Evolutionary conservation across 768 basidiomycete genomes (phyloP).

Genomic region (Tulasnella sp.): DNA sequence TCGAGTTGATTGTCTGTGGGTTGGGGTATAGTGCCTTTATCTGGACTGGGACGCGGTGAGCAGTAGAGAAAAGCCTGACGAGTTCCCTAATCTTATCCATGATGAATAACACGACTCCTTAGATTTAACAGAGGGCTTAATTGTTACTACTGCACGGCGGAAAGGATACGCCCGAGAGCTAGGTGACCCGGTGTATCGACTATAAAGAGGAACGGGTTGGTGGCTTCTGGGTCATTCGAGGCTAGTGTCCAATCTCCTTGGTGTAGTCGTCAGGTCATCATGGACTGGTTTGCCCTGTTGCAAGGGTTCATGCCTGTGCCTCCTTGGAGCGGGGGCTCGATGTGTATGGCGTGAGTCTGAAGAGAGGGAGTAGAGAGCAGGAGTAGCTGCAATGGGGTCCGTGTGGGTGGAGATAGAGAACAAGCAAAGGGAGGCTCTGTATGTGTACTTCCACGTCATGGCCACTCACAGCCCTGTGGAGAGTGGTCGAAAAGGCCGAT

Average conservation of each 20-base stretch:
- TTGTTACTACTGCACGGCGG: neutral
- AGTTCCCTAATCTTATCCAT: neutral
- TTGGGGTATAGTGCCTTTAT: neutral
- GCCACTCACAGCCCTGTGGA: no score
- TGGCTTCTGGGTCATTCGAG: conserved; percentile 3
- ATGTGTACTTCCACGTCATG: no score
- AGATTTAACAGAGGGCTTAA: neutral
- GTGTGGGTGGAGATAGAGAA: neutral
- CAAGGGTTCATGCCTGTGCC: neutral
- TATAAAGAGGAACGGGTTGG: neutral
- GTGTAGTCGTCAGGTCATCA: neutral
- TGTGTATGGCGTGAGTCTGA: neutral
- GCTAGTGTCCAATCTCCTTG: neutral
- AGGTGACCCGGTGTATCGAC: neutral
- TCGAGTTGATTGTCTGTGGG: neutral
- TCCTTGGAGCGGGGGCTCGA: neutral
- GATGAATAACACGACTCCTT: neutral
- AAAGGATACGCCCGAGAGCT: neutral
- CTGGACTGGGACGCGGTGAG: neutral
- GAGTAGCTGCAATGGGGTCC: neutral
- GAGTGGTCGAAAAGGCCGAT: no score
- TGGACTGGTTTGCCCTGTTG: neutral
- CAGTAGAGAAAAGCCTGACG: neutral
- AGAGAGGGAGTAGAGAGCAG: neutral
- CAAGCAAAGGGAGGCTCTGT: neutral